phyloP scores from a whole-genome alignment of 768 basidiomycete genomes.

The Porphyrellus cyaneotinctus region DNA sequence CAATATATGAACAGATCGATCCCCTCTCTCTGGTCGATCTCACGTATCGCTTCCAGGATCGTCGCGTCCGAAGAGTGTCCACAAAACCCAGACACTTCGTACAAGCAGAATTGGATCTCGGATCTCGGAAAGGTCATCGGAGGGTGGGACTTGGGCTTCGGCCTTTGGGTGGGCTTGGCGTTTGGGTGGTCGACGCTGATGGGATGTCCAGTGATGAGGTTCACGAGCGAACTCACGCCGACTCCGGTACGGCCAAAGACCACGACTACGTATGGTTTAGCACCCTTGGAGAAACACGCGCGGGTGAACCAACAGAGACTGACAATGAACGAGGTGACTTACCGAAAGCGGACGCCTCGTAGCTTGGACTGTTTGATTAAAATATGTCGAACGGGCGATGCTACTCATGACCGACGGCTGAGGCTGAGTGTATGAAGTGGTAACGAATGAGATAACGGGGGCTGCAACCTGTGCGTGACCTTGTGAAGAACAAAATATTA shows the following conservation, averaged over 20 bases:
- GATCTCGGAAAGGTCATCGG: neutral
- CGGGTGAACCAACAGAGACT: neutral
- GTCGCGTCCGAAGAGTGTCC: conserved; percentile 2
- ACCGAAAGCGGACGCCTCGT: neutral
- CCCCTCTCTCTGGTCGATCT: conserved; percentile 11
- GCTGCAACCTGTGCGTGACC: neutral
- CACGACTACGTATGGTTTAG: conserved; percentile 20
- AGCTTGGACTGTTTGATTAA: neutral
- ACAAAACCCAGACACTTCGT: conserved; percentile 22
- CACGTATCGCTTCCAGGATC: conserved; percentile 15
- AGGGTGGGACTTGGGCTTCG: neutral
- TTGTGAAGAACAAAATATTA: neutral
- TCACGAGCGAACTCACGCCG: conserved; percentile 28
- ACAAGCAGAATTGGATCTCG: conserved; percentile 9
- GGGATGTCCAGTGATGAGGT: conserved; percentile 23
- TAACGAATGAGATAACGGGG: neutral
- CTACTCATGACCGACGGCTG: neutral
- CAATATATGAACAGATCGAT: conserved; percentile 27
- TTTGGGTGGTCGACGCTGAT: conserved; percentile 14
- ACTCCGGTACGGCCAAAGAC: conserved; percentile 29
- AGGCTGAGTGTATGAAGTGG: neutral
- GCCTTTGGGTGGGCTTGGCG: neutral
- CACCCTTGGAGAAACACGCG: neutral
- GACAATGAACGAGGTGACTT: neutral
- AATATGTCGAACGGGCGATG: neutral